Conservation (phyloP, 2,329 filamentous ascomycete species). For the Akanthomyces lecanii region DNA sequence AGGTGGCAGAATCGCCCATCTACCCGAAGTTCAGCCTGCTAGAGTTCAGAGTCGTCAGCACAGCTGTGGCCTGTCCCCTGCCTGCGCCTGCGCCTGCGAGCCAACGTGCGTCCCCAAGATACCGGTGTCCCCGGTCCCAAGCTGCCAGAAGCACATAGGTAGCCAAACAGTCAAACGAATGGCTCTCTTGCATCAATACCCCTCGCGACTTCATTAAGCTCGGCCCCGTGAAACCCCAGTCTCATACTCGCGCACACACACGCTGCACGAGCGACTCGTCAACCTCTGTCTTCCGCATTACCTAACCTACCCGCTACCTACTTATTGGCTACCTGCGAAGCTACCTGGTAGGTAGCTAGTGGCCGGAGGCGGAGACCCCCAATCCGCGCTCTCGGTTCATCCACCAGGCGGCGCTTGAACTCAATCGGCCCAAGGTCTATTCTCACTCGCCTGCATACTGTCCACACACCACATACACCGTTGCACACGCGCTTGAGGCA, state of each 20-base stretch:
- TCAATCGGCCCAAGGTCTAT: conserved; percentile 10
- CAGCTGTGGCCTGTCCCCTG: background rate
- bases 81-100: background rate
- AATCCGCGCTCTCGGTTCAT: conserved; percentile 3
- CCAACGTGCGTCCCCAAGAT: background rate
- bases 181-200: background rate
- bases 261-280: background rate
- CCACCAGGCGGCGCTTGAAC: background rate
- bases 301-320: background rate
- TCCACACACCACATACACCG: conserved; percentile 9
- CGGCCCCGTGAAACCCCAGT: background rate
- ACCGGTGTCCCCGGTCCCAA: background rate
- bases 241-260: background rate
- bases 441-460: background rate
- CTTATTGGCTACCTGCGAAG: background rate
- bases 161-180: background rate
- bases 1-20: conserved; percentile 7
- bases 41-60: background rate
- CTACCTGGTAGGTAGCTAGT: background rate
- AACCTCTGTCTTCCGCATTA: background rate
- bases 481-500: background rate
- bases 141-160: background rate
- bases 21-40: conserved; percentile 7
- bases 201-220: background rate
- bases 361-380: conserved; percentile 7